A percentile compares a stretch with the other conserved stretches of the same genome.
Evolutionary conservation across 306 rosid genomes (phyloP).

Genomic region (Mucuna pruriens): DNA sequence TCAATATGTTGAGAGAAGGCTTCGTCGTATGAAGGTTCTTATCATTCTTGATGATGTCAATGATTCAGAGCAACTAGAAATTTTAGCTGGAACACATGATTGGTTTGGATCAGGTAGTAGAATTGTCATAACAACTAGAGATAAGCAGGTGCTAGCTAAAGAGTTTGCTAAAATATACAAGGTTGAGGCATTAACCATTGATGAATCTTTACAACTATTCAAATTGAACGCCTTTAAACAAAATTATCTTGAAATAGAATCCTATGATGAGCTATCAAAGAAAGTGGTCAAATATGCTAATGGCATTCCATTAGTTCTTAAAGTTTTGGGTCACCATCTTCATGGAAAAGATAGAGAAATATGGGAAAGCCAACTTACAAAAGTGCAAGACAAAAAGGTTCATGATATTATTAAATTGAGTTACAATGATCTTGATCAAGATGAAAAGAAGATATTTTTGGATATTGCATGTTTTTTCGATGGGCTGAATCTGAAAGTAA

Average conservation of each 20-base stretch:
- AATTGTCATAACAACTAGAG: slow-evolving; percentile 5
- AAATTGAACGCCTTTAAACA: slow-evolving; percentile 9
- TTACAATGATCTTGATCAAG: neutral
- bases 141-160: neutral
- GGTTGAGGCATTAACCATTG: neutral
- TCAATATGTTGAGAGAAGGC: neutral
- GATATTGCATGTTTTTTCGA: slow-evolving; percentile 37
- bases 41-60: slow-evolving; percentile 34
- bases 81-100: neutral
- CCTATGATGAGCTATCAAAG: neutral
- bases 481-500: neutral
- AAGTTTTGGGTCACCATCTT: slow-evolving; percentile 14
- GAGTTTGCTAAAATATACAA: neutral
- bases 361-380: slow-evolving; percentile 28
- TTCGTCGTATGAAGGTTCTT: slow-evolving; percentile 17
- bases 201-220: slow-evolving; percentile 22
- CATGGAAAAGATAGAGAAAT: neutral
- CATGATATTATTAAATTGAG: neutral
- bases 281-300: neutral
- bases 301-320: neutral
- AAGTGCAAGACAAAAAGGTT: neutral
- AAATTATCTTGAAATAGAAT: neutral
- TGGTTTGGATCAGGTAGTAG: neutral
- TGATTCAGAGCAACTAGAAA: neutral
- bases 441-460: slow-evolving; percentile 26